Conservation (phyloP, 2,329 filamentous ascomycete genomes). For the Ophiostoma sp. region DNA sequence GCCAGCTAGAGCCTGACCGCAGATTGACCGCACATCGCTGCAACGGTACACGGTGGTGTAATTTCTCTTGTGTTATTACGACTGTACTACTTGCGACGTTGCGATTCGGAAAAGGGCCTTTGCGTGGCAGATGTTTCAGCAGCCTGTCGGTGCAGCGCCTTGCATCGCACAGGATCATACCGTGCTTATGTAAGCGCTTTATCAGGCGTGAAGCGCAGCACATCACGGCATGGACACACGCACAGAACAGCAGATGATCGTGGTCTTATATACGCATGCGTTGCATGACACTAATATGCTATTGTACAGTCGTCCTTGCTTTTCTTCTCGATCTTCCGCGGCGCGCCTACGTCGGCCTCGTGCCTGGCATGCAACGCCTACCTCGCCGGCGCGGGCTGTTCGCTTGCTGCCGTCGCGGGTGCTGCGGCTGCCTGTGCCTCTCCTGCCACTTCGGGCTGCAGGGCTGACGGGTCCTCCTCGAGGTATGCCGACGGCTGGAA, state of each 20-base stretch:
- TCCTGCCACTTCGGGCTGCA: neutral
- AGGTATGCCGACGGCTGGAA: conserved; percentile 44
- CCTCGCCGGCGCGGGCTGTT: neutral
- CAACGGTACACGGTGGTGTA: too few species aligned
- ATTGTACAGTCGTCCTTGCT: conserved; percentile 5
- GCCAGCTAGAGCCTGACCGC: too few species aligned
- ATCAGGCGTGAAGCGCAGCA: too few species aligned
- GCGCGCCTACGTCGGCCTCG: too few species aligned
- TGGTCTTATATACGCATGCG: conserved; percentile 5
- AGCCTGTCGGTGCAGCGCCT: neutral
- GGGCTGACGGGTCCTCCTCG: conserved; percentile 31
- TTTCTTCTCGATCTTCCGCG: neutral
- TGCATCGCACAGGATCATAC: neutral
- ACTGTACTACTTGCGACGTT: too few species aligned
- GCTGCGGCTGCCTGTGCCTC: neutral
- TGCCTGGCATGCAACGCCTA: neutral
- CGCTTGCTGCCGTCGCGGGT: conserved; percentile 10
- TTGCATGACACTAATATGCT: neutral
- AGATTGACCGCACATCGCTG: too few species aligned
- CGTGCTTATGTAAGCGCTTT: neutral
- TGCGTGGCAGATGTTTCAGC: conserved; percentile 6
- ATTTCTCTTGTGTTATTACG: too few species aligned
- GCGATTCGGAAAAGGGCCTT: too few species aligned
- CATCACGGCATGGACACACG: neutral
- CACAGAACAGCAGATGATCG: neutral